Conservation (phyloP, 2,329 filamentous ascomycete genomes). For the Monilinia vaccinii-corymbosi region DNA sequence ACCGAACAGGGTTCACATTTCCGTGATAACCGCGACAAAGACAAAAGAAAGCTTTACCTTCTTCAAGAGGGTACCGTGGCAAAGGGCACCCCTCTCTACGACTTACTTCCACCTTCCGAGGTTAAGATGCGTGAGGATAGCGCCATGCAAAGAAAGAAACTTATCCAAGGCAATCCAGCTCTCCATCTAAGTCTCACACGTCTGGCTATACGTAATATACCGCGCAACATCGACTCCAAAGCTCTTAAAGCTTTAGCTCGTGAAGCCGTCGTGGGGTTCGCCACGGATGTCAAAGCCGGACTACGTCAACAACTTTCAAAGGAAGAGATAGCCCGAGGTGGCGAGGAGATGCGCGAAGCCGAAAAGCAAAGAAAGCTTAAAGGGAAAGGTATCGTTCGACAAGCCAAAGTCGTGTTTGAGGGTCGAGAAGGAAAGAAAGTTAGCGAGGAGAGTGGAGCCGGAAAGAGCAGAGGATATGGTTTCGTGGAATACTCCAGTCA, state of each 20-base stretch:
- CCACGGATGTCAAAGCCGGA: conserved; percentile 75
- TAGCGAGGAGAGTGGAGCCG: conserved; percentile 63
- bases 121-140: conserved; percentile 83
- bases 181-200: conserved; percentile 84
- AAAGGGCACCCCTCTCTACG: conserved; percentile 66
- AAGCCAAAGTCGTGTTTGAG: conserved; percentile 94
- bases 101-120: conserved; percentile 68
- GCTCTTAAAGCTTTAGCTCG: conserved; percentile 85
- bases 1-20: conserved; percentile 56
- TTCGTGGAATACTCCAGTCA: conserved; percentile 97
- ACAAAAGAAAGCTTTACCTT: conserved; percentile 84
- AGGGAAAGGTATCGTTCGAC: conserved; percentile 79
- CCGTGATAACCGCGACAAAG: conserved; percentile 62
- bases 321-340: conserved; percentile 75
- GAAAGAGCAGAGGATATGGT: conserved; percentile 84
- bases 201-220: conserved; percentile 85
- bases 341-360: conserved; percentile 69
- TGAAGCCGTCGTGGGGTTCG: conserved; percentile 89
- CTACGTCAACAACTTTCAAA: conserved; percentile 72
- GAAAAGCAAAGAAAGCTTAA: conserved; percentile 73
- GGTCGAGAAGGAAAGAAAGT: conserved; percentile 78
- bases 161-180: conserved; percentile 85
- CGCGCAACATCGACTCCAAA: conserved; percentile 73
- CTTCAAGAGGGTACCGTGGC: conserved; percentile 79
- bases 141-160: conserved; percentile 74